A percentile compares a stretch with the other conserved stretches of the same genome.
Evolutionary conservation across 1,284 basidiomycete genomes (phyloP).

Genomic region (Cutaneotrichosporon curvatum): DNA sequence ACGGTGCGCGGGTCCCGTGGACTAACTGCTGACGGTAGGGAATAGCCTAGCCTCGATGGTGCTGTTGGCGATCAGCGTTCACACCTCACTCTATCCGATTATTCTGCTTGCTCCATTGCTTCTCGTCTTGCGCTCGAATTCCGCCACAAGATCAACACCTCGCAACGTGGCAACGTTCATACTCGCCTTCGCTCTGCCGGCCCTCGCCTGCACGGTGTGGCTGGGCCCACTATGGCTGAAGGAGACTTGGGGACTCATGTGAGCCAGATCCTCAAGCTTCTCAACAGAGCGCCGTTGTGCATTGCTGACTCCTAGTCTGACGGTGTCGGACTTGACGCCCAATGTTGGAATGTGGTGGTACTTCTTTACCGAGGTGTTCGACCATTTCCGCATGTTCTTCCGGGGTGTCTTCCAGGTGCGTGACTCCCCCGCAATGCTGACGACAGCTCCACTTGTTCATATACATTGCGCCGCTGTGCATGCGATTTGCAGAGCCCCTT

Average conservation of each 20-base stretch:
- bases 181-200: slow-evolving; percentile 3
- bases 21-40: slow-evolving; percentile 47
- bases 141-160: background rate
- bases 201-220: background rate
- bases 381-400: slow-evolving; percentile 94
- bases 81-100: slow-evolving; percentile 63
- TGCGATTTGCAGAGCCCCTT: slow-evolving; percentile 84
- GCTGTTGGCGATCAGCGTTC: slow-evolving; percentile 60
- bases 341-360: slow-evolving; percentile 98
- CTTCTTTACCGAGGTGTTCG: slow-evolving; percentile 99
- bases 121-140: slow-evolving; percentile 38
- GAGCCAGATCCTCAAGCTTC: slow-evolving; percentile 43
- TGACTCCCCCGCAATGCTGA: background rate
- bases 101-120: slow-evolving; percentile 62
- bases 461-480: slow-evolving; percentile 74
- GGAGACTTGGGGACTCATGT: slow-evolving; percentile 80
- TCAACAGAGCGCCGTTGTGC: background rate
- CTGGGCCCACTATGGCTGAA: slow-evolving; percentile 55
- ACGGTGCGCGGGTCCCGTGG: slow-evolving; percentile 51
- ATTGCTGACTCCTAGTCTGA: slow-evolving; percentile 49
- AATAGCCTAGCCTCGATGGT: slow-evolving; percentile 54
- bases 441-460: slow-evolving; percentile 71
- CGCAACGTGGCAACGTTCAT: slow-evolving; percentile 7
- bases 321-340: slow-evolving; percentile 78
- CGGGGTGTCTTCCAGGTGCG: slow-evolving; percentile 86